Base-by-base conservation (phyloP, 108 stramenopile genomes). In the Nitzschia sp. region DNA sequence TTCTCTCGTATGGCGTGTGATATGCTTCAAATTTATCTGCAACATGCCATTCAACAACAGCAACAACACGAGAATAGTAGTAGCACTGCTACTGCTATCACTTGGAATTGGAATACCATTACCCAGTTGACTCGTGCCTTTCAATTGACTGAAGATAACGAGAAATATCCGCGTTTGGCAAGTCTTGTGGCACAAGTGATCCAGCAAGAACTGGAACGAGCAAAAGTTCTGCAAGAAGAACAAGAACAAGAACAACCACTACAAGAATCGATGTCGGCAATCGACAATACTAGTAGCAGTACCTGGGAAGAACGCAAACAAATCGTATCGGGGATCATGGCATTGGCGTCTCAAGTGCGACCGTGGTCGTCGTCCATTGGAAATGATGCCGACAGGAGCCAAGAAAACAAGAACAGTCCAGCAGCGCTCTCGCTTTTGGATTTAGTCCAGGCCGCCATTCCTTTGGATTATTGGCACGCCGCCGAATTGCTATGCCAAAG, bases 401-500 rank as follows among this genome's bases (percentile, higher is more conserved):
- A 6, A 41, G 38, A 41, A 41, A 9, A 6, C 6, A 41, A 13
- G 13, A 13, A 6, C 6, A 13, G 9, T 9, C 9, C 38, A 41
- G 38, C 13, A 19, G 28, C 31, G 29, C 29, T 90, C 9, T 23
- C 69, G 29, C 77, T 79, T 36, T 56, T 72, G 31, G 41, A 38
- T 47, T 65, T 88, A n/a, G 73, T 87, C 21, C 45, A 71, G 17
- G 73, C 69, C 6, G 82, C 89, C 29, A 73, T 78, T 32, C 65
- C 75, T 17, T 59, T 61, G 9, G 83, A 85, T 58, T 79, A 84
- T 0, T 87, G 85, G 83, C 80, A 82, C 46, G 71, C 80, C 16
- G 84, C 86, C 22, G 89, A 90, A 75, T 61, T 74, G 29, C 53
- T 87, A 19, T 87, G 86, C 41, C 67, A 65, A 53, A 72, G 80